These are phyloP conservation scores for Torulaspora maleeae DNA, from an alignment of 805 yeast genomes.

Conservation along the genomic window DNA sequence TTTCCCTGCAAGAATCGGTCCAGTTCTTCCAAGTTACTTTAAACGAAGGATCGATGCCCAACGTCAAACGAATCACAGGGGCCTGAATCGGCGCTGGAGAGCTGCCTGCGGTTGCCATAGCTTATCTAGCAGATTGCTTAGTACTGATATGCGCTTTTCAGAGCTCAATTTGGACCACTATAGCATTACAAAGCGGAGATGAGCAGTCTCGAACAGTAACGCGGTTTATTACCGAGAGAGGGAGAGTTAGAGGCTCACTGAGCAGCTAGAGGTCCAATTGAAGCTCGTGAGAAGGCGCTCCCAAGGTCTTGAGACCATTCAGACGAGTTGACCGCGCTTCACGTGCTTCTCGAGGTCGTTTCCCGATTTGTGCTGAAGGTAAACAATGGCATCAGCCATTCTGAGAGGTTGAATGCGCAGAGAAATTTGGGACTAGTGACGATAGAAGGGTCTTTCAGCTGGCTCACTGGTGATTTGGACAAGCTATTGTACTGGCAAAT, in stretches of 20 bases:
- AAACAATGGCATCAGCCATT: not conserved
- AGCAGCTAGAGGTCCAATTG: not conserved
- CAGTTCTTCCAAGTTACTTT: conserved; percentile 1
- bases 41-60: not conserved
- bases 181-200: too few relatives aligned
- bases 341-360: conserved; percentile 1
- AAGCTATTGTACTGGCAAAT: too few relatives aligned
- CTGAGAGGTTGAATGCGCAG: not conserved
- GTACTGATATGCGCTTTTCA: not conserved
- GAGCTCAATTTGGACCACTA: not conserved
- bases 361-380: conserved; percentile 5
- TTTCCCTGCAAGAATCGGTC: not conserved
- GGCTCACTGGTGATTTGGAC: too few relatives aligned
- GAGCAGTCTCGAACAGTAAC: too few relatives aligned
- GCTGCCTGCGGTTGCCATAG: not conserved
- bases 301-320: not conserved
- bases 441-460: not conserved
- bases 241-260: not conserved
- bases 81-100: not conserved
- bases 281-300: not conserved
- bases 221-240: too few relatives aligned
- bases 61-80: not conserved
- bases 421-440: not conserved
- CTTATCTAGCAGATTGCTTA: not conserved
- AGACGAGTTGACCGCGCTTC: not conserved